Evolutionary conservation across 2,329 filamentous ascomycete species (phyloP), one percentile per base, ranked within the genome.

Genomic region (Trichoderma citrinoviride): DNA sequence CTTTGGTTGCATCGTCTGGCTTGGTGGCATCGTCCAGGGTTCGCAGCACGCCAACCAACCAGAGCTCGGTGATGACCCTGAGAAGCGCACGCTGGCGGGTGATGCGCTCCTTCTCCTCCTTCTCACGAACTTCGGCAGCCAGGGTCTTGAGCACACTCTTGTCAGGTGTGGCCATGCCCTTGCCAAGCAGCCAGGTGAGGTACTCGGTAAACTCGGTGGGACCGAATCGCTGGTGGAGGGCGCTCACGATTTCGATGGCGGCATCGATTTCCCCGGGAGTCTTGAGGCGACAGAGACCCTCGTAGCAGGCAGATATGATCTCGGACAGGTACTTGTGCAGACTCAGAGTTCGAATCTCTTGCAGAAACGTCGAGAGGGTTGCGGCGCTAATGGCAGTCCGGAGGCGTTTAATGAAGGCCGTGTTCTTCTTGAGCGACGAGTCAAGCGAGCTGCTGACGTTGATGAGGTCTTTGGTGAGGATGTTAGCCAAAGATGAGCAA

Each of bases 341-440:
- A 70, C 93, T 97, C 29, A 98, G 84, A 27, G 92, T 91, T 72
- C 90, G 89, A 72, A 97, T 93, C 75, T 98, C 94, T 75, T 94
- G 88, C 54, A 97, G 81, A 78, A 98, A 96, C 66, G 92, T 95
- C 70, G 86, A 82, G 62, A 93, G 87, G 63, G 90, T 91, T 64
- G 92, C 83, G 55, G 91, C 81, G 68, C 90, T 93, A 68, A 98
- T 89, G 66, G 92, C 91, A 65, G 94, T 97, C 71, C 94, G 91
- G 64, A 98, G 84, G 73, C 94, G 92, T 79, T 97, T 97, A 75
- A 98, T 98, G 77, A 98, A 97, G 70, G 93, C 93, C 4, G 94
- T 98, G 73, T 98, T 98, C 82, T 97, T 98, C 81, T 97, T 97
- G 77, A 98, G 84, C 58, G 93, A 95, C 60, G 94, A 97, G 78